Evolutionary conservation across 1,284 basidiomycete genomes (phyloP).

Genomic region (Uromyces viciae-fabae): DNA sequence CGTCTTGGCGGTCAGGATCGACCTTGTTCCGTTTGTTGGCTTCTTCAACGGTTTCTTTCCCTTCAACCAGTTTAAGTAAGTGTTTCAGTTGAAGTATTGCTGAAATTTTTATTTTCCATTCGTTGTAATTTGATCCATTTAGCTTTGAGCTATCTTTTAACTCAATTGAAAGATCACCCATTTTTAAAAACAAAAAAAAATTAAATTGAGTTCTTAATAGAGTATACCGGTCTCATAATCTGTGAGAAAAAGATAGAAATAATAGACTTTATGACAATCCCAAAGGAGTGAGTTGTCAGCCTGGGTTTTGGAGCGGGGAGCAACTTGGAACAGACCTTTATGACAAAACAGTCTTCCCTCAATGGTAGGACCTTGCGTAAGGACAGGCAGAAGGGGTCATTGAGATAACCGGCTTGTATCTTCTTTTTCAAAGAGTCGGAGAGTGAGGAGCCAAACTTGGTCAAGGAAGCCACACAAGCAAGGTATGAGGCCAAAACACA

Average conservation of each 20-base stretch:
- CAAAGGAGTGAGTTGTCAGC: too few species aligned
- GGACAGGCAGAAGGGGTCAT: too few species aligned
- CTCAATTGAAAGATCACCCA: background rate
- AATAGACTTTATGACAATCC: too few species aligned
- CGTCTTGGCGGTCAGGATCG: background rate
- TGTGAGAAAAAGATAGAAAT: background rate
- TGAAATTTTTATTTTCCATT: background rate
- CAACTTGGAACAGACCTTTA: too few species aligned
- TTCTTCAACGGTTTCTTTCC: background rate
- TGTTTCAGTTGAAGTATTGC: background rate
- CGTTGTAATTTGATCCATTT: background rate
- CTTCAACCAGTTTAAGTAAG: background rate
- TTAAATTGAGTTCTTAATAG: background rate
- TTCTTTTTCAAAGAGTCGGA: too few species aligned
- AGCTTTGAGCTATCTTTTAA: background rate
- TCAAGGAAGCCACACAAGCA: too few species aligned
- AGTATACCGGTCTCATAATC: constrained; percentile 12
- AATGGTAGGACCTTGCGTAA: too few species aligned
- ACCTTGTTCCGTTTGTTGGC: background rate
- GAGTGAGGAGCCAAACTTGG: too few species aligned
- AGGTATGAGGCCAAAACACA: too few species aligned
- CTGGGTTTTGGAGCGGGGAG: too few species aligned
- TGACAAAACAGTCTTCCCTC: too few species aligned
- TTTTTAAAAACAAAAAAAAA: background rate
- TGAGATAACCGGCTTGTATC: too few species aligned